Evolutionary conservation across 805 yeast species (phyloP).

Genomic region (Metschnikowia baotianmanensis): DNA sequence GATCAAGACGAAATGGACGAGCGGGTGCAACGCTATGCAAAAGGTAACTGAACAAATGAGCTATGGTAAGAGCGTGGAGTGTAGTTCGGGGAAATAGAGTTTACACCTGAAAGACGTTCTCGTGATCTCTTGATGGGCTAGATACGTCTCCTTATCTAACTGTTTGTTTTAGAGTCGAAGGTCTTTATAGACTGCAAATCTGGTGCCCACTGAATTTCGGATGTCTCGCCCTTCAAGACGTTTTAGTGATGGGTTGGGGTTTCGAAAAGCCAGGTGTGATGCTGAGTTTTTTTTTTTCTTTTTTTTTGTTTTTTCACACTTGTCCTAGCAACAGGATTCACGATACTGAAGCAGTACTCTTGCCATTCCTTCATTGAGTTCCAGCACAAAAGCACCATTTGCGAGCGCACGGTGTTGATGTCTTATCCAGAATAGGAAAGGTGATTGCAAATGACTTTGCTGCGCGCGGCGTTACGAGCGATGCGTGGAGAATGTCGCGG

Average conservation of each 20-base stretch:
- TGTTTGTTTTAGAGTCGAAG: no score
- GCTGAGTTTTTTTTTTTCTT: neutral
- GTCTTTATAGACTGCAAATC: no score
- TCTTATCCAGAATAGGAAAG: slow-evolving; percentile 11
- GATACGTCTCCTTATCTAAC: no score
- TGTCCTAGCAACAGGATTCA: slow-evolving; percentile 1
- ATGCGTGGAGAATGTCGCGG: slow-evolving; percentile 3
- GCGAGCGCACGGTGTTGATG: slow-evolving; percentile 10
- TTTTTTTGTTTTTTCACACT: slow-evolving; percentile 1
- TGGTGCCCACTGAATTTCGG: no score
- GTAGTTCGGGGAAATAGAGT: no score
- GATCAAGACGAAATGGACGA: no score
- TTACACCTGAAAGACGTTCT: no score
- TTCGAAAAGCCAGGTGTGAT: no score
- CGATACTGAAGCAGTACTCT: neutral
- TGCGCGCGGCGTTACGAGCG: neutral
- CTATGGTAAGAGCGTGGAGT: no score
- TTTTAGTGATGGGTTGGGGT: neutral
- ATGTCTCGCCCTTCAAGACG: neutral
- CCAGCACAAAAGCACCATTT: slow-evolving; percentile 3
- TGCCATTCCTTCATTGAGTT: slow-evolving; percentile 3
- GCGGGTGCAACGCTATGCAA: no score
- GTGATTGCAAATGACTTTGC: slow-evolving; percentile 9
- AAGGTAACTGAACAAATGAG: no score
- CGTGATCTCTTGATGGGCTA: no score